Evolutionary conservation across 1,284 basidiomycete genomes (phyloP).

Genomic region (Ustilago xerochloae): DNA sequence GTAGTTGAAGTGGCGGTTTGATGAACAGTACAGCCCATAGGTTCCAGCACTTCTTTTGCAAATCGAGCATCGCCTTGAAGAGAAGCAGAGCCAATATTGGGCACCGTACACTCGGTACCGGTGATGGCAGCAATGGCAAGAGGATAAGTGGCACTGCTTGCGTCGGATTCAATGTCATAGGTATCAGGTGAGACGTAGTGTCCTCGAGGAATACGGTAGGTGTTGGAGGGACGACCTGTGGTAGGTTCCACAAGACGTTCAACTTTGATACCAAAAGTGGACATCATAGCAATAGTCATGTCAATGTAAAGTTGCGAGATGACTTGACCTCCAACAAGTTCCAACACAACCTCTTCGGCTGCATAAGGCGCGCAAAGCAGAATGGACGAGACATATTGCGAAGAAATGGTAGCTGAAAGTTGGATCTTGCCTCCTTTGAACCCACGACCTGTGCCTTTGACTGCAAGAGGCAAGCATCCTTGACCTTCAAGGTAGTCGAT

Average conservation of each 20-base stretch:
- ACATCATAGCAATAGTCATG: slow-evolving; percentile 99
- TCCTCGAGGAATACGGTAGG: slow-evolving; percentile 88
- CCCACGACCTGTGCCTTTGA: slow-evolving; percentile 74
- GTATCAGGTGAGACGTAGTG: slow-evolving; percentile 79
- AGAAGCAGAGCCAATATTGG: slow-evolving; percentile 88
- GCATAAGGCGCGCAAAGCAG: slow-evolving; percentile 96
- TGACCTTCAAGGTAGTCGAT: slow-evolving; percentile 82
- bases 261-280: slow-evolving; percentile 87
- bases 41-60: slow-evolving; percentile 89
- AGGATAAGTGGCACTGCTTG: slow-evolving; percentile 95
- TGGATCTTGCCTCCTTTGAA: slow-evolving; percentile 85
- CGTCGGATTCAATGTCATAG: slow-evolving; percentile 95
- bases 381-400: slow-evolving; percentile 97
- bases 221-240: slow-evolving; percentile 74
- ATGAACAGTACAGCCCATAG: slow-evolving; percentile 91
- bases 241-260: slow-evolving; percentile 76
- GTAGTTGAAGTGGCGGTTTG: slow-evolving; percentile 90
- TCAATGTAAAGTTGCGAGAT: slow-evolving; percentile 99
- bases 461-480: slow-evolving; percentile 89
- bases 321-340: slow-evolving; percentile 90
- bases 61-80: slow-evolving; percentile 97
- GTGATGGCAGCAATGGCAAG: slow-evolving; percentile 96
- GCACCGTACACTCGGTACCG: slow-evolving; percentile 90
- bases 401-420: slow-evolving; percentile 92
- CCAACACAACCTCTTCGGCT: slow-evolving; percentile 80